Percentiles rank a stretch among this genome's conserved stretches.
phyloP scores from a whole-genome alignment of 2,329 filamentous ascomycete genomes.

The Colletotrichum musicola region DNA sequence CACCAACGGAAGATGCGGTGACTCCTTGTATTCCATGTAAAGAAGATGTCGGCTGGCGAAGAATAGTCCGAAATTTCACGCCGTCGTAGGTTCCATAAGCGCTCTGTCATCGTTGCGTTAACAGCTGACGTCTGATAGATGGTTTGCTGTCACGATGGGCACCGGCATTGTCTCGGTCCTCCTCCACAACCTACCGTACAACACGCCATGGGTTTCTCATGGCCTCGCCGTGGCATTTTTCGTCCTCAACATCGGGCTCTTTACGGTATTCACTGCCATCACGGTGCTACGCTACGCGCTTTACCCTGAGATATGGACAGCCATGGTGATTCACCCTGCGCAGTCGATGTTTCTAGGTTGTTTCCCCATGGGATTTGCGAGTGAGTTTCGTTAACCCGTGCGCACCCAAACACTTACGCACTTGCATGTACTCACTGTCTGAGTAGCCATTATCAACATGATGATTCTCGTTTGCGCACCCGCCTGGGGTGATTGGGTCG shows the following conservation, averaged over 20 bases:
- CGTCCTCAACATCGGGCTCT: slow-evolving; percentile 69
- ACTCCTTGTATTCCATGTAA: slow-evolving; percentile 43
- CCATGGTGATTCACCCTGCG: slow-evolving; percentile 75
- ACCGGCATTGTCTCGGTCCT: slow-evolving; percentile 76
- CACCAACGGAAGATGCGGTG: not conserved
- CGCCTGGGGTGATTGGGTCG: slow-evolving; percentile 72
- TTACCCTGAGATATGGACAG: slow-evolving; percentile 74
- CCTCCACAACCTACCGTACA: slow-evolving; percentile 72
- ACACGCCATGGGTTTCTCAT: slow-evolving; percentile 65
- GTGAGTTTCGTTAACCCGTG: slow-evolving; percentile 43
- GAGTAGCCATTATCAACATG: slow-evolving; percentile 70
- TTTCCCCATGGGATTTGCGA: slow-evolving; percentile 77
- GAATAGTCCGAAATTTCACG: slow-evolving; percentile 65
- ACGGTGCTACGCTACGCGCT: slow-evolving; percentile 72
- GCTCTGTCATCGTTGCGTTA: not conserved
- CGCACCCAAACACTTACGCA: too few relatives aligned
- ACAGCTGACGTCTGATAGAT: slow-evolving; percentile 50
- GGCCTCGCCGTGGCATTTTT: slow-evolving; percentile 65
- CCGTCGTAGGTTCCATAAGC: slow-evolving; percentile 59
- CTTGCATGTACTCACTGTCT: too few relatives aligned
- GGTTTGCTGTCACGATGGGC: slow-evolving; percentile 74
- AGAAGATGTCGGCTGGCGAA: slow-evolving; percentile 56
- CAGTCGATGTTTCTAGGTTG: slow-evolving; percentile 78
- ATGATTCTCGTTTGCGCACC: slow-evolving; percentile 68
- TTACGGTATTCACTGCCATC: slow-evolving; percentile 64